phyloP scores from a whole-genome alignment of 495 filamentous ascomycete species.

The Terfezia boudieri region DNA sequence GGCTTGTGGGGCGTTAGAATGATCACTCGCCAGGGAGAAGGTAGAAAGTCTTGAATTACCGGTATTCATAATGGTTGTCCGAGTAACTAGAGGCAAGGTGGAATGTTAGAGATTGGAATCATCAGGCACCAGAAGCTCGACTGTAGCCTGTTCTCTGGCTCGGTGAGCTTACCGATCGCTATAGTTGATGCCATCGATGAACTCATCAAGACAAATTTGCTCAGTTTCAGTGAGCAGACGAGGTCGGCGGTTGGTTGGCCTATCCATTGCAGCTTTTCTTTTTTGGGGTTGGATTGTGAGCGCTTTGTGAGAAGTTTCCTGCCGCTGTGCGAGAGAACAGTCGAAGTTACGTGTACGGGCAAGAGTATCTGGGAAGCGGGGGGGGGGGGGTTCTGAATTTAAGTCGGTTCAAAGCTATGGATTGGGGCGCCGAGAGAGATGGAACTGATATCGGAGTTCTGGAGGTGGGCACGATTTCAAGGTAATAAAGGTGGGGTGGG shows the following conservation, averaged over 20 bases:
- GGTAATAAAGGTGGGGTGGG: too few species aligned
- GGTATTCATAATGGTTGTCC: constrained; percentile 18
- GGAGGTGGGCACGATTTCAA: too few species aligned
- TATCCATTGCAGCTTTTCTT: constrained; percentile 45
- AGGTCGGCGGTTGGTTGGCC: constrained; percentile 56
- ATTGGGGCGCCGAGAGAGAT: too few species aligned
- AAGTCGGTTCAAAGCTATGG: too few species aligned
- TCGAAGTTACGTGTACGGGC: too few species aligned
- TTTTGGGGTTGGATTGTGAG: too few species aligned
- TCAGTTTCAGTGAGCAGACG: constrained; percentile 61
- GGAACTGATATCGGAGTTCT: too few species aligned
- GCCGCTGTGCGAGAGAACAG: too few species aligned
- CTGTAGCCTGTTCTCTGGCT: neutral
- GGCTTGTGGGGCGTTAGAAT: constrained; percentile 26
- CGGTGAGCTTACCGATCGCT: constrained; percentile 49
- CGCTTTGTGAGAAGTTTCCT: too few species aligned
- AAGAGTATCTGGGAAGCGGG: too few species aligned
- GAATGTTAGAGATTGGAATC: neutral
- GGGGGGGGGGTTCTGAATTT: too few species aligned
- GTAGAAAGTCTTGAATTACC: constrained; percentile 5
- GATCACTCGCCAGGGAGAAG: neutral
- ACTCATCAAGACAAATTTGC: constrained; percentile 66
- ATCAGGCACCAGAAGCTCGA: too few species aligned
- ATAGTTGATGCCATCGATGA: constrained; percentile 80
- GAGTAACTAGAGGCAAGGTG: constrained; percentile 13